Base-by-base conservation (phyloP, 1,284 basidiomycete species). In the Malassezia japonica region DNA sequence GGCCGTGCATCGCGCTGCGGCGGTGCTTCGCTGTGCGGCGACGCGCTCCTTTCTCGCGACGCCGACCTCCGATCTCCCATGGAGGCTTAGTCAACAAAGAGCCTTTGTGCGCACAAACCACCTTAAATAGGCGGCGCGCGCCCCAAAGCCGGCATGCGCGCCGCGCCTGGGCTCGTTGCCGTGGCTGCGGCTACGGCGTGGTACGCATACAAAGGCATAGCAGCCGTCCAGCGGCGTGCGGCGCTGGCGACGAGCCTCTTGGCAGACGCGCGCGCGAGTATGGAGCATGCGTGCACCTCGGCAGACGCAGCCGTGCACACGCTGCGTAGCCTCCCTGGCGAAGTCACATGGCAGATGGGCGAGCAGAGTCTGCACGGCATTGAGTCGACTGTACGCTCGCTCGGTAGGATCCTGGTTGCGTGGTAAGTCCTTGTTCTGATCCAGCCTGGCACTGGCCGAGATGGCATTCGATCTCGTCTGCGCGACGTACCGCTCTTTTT, bases 401-500 rank as follows among this genome's bases (percentile, higher is more conserved):
- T 51, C 8, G 49, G 42, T 7, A 44, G 34, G 2, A 4, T 46
- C 15, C 37, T 40, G 4, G 3, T 32, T 6, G 35, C 27, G 6
- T 7, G 15, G 38, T 40, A 40, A 9, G 38, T 40, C 6, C 1
- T 13, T 15, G 3, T n/a, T 23, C 38, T 40, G 16, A 40, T 13
- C 16, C 24, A 51, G 41, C 15, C 44, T 52, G 13, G 16, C 18
- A 13, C 7, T 41, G 23, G 27, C 24, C 13, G 36, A 23, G 7
- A 9, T 48, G 18, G 25, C 38, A 3, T 18, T 47, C 6, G 20
- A 41, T 5, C 16, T 46, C 18, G 13, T 48, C 13, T 42, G 29
- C 18, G 3, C 31, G 9, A 36, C 40, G 16, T 54, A 54, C 38
- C 41, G 42, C 24, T 8, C 46, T 2, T 16, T 54, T 1, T 38